A percentile compares a stretch with the other conserved stretches of the same genome.
Evolutionary conservation across 2,329 filamentous ascomycete species (phyloP).

Genomic region (Truncatella angustata): DNA sequence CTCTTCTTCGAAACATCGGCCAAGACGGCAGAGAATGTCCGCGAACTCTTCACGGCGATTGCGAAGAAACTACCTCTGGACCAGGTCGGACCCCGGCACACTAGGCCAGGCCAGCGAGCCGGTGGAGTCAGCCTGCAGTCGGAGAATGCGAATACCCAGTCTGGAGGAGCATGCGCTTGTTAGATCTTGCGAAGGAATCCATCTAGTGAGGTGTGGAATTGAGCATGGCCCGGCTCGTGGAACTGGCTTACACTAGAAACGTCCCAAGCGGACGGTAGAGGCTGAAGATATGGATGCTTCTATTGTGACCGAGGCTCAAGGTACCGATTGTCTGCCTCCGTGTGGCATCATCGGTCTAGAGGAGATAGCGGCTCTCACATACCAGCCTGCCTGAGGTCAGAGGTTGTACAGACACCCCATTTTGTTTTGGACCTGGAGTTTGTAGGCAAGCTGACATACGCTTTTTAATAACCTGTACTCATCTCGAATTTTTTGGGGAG

Average conservation of each 20-base stretch:
- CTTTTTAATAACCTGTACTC: slow-evolving; percentile 30
- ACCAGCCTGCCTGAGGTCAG: neutral
- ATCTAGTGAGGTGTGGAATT: neutral
- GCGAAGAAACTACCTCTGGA: slow-evolving; percentile 97
- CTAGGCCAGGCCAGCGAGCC: slow-evolving; percentile 63
- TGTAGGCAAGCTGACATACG: slow-evolving; percentile 23
- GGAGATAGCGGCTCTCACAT: neutral
- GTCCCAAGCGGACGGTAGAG: too few species aligned
- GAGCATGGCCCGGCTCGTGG: too few species aligned
- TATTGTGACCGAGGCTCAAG: too few species aligned
- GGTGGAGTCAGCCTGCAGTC: slow-evolving; percentile 52
- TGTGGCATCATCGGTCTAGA: too few species aligned
- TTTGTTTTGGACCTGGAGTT: slow-evolving; percentile 4
- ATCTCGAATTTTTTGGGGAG: slow-evolving; percentile 15
- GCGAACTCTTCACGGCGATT: slow-evolving; percentile 94
- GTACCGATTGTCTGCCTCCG: too few species aligned
- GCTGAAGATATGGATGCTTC: too few species aligned
- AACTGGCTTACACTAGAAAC: too few species aligned
- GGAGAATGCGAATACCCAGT: slow-evolving; percentile 57
- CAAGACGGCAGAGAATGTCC: slow-evolving; percentile 95
- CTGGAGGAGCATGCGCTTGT: slow-evolving; percentile 55
- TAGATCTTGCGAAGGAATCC: slow-evolving; percentile 29
- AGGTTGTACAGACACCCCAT: neutral
- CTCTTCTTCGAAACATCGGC: slow-evolving; percentile 99
- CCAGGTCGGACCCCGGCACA: slow-evolving; percentile 87